Evolutionary conservation across 148 eudicot genomes (phyloP), one percentile per base, ranked within the genome.

Genomic region (Limonium bicolor): DNA sequence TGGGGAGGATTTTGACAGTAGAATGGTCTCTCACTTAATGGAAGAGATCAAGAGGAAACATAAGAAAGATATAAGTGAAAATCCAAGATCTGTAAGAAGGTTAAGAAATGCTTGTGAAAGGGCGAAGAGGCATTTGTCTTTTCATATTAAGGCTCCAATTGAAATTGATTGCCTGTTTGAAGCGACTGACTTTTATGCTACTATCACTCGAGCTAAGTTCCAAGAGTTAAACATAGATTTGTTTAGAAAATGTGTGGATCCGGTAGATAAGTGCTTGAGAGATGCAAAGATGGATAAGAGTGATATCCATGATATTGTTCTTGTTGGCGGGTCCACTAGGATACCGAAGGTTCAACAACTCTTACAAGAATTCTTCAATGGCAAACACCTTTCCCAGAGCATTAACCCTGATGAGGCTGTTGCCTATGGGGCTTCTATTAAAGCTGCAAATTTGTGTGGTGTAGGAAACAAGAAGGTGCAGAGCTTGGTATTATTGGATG

Each of bases 361-460:
- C n/a, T n/a, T n/a, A n/a, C n/a, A n/a, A n/a, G n/a, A n/a, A n/a
- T n/a, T n/a, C n/a, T n/a, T n/a, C 36, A 32, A 32, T 5, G 36
- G 36, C 14, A 32, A 32, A 32, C 13, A 32, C 13, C 36, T 32
- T 32, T 32, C 13, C 36, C 11, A 32, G 36, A 32, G 14, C 36
- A 32, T 32, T 32, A 32, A 38, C 42, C 42, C 42, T 0, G 42
- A 38, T 38, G 42, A 38, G 20, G 42, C 42, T 8, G 42, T 38
- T 38, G 42, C 42, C 42, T 38, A 38, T 38, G 42, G 42, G 14
- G 42, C 42, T 16, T 18, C 42, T 38, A 21, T 38, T 29, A 8
- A 29, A 29, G 33, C 33, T 29, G 33, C 33, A 8, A 29, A 7
- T 7, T 29, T 29, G 33, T 7, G 33, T 29, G 33, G 33, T 29